Base-by-base conservation (phyloP, 352 stramenopile genomes). In the Globisporangium mamillatum region DNA sequence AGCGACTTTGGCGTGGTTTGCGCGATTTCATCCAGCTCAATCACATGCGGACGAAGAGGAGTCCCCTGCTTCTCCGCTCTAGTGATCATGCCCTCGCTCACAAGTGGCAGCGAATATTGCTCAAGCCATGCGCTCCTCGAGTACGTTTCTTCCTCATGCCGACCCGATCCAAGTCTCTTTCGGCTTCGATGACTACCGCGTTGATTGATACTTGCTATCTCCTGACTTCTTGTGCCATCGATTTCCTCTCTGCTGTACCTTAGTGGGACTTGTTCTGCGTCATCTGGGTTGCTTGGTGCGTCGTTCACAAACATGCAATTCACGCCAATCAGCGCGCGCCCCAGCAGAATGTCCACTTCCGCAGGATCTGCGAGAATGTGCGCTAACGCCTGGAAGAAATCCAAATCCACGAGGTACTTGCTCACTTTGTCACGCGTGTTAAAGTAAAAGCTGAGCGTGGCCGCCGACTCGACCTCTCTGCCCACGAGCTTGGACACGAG, bases 231-330 rank as follows among this genome's bases (percentile, higher is more conserved):
- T 18, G 22, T 4, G 10, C 50, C 50, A 12, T 8, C n/a, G 1
- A 24, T 3, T 22, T 32, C 3, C n/a, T 56, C 52, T 32, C 22
- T 18, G 52, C 3, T n/a, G 25, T n/a, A 29, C 18, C 59, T 24
- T 9, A 22, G 4, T 2, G 22, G 9, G 1, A 27, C 52, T 27
- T 29, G 16, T 3, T 20, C 14, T 24, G n/a, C n/a, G 6, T 56
- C 60, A 10, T 50, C 58, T 24, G 9, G n/a, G 34, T 16, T 20
- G 29, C 7, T 16, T 6, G 53, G 53, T n/a, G 27, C 32, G 8
- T 64, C 69, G 5, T 70, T 50, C 2, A 50, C 69, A 38, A 77
- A 61, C 72, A 73, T 74, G 44, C 61, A 75, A 46, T 77, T 77
- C 48, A 65, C 72, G 0, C 68, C 64, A 24, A 77, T 77, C 29